Evolutionary conservation across 2,329 filamentous ascomycete genomes (phyloP).

Genomic region (Aspergillus ochraceus): DNA sequence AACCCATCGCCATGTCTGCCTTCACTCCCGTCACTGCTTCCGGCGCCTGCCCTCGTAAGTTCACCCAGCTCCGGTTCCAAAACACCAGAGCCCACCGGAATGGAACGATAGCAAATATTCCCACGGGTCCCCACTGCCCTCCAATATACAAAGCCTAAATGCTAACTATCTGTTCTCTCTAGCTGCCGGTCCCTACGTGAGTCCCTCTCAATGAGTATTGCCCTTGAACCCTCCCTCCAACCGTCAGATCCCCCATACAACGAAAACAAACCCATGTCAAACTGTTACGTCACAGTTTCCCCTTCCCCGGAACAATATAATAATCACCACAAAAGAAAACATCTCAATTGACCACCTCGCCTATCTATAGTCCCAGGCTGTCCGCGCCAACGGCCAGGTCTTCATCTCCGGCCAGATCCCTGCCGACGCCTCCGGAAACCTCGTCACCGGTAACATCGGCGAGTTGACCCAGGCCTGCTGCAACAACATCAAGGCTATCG

Average conservation of each 20-base stretch:
- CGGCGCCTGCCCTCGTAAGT: conserved; percentile 49
- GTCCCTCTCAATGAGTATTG: conserved; percentile 13
- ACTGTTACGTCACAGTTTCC: not conserved
- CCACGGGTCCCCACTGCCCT: not conserved
- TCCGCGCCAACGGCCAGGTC: conserved; percentile 67
- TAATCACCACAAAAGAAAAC: not conserved
- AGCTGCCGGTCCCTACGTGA: conserved; percentile 48
- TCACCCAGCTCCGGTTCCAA: not conserved
- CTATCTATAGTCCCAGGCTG: conserved; percentile 54
- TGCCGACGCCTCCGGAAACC: conserved; percentile 59
- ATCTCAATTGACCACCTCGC: not conserved
- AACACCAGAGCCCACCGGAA: not conserved
- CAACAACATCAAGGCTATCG: conserved; percentile 79
- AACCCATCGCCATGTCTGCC: conserved; percentile 36
- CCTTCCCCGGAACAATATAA: not conserved
- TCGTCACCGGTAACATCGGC: conserved; percentile 64
- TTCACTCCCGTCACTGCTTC: conserved; percentile 42
- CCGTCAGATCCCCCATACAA: conserved; percentile 1
- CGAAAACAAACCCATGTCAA: not conserved
- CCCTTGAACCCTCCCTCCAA: conserved; percentile 1
- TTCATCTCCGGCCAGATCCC: conserved; percentile 79
- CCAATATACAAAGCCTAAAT: not conserved
- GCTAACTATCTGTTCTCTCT: conserved; percentile 8
- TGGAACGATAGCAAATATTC: not conserved
- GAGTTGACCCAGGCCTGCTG: conserved; percentile 71